phyloP scores from a whole-genome alignment of 108 stramenopile species.

The Mayamaea pseudoterrestris region DNA sequence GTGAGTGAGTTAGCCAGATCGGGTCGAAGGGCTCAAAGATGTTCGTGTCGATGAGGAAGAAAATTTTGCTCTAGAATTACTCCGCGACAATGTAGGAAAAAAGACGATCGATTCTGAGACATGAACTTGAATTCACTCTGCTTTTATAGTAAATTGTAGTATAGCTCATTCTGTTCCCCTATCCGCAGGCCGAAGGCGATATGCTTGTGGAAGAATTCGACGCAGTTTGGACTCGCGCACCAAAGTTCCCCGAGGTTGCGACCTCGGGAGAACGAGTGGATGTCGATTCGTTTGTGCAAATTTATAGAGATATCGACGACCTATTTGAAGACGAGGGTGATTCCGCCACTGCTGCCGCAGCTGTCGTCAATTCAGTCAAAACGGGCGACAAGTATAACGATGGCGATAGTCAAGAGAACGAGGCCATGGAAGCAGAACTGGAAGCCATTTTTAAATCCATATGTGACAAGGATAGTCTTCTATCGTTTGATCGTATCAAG shows the following conservation, averaged over 20 bases:
- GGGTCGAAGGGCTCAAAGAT: background rate
- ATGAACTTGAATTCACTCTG: background rate
- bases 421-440: constrained; percentile 26
- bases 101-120: constrained; percentile 1
- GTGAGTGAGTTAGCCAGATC: constrained; percentile 15
- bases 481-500: constrained; percentile 27
- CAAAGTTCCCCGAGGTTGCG: constrained; percentile 30
- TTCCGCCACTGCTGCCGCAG: constrained; percentile 2
- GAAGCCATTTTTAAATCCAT: constrained; percentile 28
- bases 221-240: constrained; percentile 49
- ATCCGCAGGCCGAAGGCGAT: constrained; percentile 29
- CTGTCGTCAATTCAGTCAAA: background rate
- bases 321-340: constrained; percentile 69
- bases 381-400: background rate
- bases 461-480: constrained; percentile 10
- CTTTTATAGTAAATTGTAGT: background rate
- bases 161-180: background rate
- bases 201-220: constrained; percentile 41
- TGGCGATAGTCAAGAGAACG: background rate
- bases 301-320: constrained; percentile 68
- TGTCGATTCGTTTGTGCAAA: constrained; percentile 58
- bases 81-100: constrained; percentile 37
- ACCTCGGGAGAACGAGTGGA: constrained; percentile 29
- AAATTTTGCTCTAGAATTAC: constrained; percentile 39
- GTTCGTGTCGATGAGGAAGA: constrained; percentile 18